Conservation (phyloP, 805 yeast genomes). For the Cyberlindnera maritima region DNA sequence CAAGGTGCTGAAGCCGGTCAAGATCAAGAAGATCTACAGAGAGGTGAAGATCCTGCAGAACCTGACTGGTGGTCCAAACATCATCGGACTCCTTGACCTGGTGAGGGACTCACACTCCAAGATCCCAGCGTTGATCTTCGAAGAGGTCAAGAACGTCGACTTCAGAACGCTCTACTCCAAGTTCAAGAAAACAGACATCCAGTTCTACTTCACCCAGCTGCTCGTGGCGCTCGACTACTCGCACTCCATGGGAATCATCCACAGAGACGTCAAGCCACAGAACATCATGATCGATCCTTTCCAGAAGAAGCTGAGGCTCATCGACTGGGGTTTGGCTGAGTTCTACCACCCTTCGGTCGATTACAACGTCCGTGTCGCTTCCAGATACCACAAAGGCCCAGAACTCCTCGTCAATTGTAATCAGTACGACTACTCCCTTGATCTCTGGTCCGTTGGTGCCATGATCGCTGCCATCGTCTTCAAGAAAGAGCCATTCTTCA, state of each 20-base stretch:
- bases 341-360: constrained; percentile 88
- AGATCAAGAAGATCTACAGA: constrained; percentile 84
- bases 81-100: constrained; percentile 72
- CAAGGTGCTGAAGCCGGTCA: constrained; percentile 89
- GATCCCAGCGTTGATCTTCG: constrained; percentile 87
- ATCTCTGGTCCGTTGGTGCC: constrained; percentile 93
- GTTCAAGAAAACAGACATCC: constrained; percentile 70
- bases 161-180: constrained; percentile 79
- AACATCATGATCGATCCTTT: constrained; percentile 92
- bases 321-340: constrained; percentile 97
- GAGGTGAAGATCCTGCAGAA: constrained; percentile 87
- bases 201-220: constrained; percentile 78
- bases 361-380: constrained; percentile 91
- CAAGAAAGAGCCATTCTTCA: constrained; percentile 88
- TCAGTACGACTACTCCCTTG: constrained; percentile 88
- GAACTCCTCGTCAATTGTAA: constrained; percentile 83
- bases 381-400: constrained; percentile 91
- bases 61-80: constrained; percentile 80
- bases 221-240: constrained; percentile 83
- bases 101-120: constrained; percentile 77
- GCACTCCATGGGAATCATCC: constrained; percentile 95
- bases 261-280: constrained; percentile 94
- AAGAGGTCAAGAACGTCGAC: constrained; percentile 78
- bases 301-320: constrained; percentile 65
- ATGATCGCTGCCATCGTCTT: constrained; percentile 89